Percentiles rank a stretch among this genome's conserved stretches.
phyloP scores from a whole-genome alignment of 257 asterid species.

The Petunia secreta region DNA sequence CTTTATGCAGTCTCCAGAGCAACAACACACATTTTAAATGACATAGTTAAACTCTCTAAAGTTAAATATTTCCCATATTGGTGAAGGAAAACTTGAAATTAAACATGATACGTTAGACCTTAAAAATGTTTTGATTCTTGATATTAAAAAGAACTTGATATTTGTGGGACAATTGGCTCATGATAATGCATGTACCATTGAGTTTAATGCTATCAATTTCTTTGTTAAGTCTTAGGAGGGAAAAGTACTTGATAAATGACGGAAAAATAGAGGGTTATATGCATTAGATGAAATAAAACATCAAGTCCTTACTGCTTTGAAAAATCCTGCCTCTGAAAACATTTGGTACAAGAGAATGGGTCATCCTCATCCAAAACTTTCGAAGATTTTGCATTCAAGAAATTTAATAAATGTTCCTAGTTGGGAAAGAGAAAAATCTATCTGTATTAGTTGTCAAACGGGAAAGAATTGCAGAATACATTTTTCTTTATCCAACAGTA shows the following conservation, averaged over 20 bases:
- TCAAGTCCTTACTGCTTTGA: neutral
- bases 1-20: no score
- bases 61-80: no score
- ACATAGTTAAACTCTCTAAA: no score
- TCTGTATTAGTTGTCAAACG: slow-evolving; percentile 14
- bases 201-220: no score
- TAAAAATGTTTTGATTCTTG: no score
- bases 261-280: neutral
- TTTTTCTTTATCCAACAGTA: neutral
- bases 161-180: neutral
- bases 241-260: neutral
- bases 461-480: neutral
- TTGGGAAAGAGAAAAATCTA: neutral
- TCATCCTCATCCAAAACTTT: no score
- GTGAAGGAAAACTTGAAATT: no score
- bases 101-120: no score
- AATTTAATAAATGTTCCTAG: neutral
- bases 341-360: neutral
- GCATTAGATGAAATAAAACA: neutral
- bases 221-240: neutral
- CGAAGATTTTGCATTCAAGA: no score
- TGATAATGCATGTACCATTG: no score
- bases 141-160: neutral
- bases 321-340: neutral
- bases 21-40: no score